Evolutionary conservation across 257 asterid species (phyloP).

Genomic region (Osmanthus fragrans): DNA sequence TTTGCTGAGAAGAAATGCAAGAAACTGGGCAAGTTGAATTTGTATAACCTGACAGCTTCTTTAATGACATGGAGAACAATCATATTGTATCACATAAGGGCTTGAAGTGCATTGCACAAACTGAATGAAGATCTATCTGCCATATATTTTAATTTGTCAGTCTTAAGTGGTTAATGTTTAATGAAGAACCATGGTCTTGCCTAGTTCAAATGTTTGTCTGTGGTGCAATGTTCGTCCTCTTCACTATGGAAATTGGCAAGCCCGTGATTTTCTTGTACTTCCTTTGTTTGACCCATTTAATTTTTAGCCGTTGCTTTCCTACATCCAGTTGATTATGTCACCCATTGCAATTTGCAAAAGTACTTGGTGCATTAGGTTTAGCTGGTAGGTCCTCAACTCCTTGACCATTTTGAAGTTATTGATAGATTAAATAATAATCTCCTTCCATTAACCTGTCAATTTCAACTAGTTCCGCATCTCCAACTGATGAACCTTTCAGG

Average conservation of each 20-base stretch:
- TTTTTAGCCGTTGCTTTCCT: neutral
- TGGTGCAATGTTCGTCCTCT: neutral
- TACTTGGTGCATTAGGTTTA: too few relatives aligned
- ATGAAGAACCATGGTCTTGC: neutral
- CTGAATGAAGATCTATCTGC: neutral
- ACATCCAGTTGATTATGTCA: too few relatives aligned
- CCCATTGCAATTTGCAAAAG: too few relatives aligned
- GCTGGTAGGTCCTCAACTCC: neutral
- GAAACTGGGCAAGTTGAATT: too few relatives aligned
- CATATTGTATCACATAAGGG: neutral
- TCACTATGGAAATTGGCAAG: neutral
- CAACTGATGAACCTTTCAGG: constrained; percentile 36
- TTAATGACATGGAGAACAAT: too few relatives aligned
- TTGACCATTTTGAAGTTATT: neutral
- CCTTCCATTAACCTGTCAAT: constrained; percentile 25
- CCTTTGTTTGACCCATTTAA: neutral
- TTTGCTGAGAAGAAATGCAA: too few relatives aligned
- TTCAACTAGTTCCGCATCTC: constrained; percentile 43
- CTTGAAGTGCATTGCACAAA: neutral
- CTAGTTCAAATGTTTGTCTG: neutral
- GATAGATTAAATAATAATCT: neutral
- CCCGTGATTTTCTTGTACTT: neutral
- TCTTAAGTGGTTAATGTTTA: too few relatives aligned
- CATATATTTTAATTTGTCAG: too few relatives aligned
- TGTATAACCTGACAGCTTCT: too few relatives aligned